phyloP scores from a whole-genome alignment of 108 stramenopile genomes.

The Stephanodiscus minutulus region DNA sequence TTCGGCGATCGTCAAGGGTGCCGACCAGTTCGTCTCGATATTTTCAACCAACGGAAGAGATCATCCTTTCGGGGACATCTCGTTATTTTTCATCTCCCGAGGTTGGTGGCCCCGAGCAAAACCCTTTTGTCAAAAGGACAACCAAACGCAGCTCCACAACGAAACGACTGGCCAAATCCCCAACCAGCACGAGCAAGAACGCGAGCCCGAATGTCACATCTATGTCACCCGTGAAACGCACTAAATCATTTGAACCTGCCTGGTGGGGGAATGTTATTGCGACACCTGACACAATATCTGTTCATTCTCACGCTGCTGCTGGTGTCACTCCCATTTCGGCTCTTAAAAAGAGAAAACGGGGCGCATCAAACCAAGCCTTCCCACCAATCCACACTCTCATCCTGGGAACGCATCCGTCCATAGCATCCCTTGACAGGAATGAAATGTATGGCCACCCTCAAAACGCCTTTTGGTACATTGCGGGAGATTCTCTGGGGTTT shows the following conservation, averaged over 20 bases:
- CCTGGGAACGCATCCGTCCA: slow-evolving; percentile 76
- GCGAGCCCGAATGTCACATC: neutral
- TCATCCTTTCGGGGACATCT: neutral
- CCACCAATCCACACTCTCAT: slow-evolving; percentile 76
- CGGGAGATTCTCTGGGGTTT: slow-evolving; percentile 78
- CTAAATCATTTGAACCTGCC: slow-evolving; percentile 41
- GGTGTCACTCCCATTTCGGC: neutral
- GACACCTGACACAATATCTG: neutral
- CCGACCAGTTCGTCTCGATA: neutral
- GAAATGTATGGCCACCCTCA: slow-evolving; percentile 69
- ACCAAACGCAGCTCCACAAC: neutral
- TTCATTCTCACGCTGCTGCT: slow-evolving; percentile 12
- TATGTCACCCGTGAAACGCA: slow-evolving; percentile 12
- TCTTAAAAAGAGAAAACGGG: neutral
- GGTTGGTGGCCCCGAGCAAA: neutral
- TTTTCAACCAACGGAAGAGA: neutral
- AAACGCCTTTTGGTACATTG: slow-evolving; percentile 91
- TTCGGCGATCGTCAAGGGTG: slow-evolving; percentile 5
- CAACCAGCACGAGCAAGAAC: neutral
- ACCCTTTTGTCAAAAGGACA: neutral
- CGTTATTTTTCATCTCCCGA: slow-evolving; percentile 9
- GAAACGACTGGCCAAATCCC: slow-evolving; percentile 7
- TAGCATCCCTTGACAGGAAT: slow-evolving; percentile 51
- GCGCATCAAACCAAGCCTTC: slow-evolving; percentile 8
- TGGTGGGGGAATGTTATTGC: slow-evolving; percentile 48